These are phyloP conservation scores for Penicillium manginii DNA, from an alignment of 495 filamentous ascomycete species.

Conservation along the genomic window DNA sequence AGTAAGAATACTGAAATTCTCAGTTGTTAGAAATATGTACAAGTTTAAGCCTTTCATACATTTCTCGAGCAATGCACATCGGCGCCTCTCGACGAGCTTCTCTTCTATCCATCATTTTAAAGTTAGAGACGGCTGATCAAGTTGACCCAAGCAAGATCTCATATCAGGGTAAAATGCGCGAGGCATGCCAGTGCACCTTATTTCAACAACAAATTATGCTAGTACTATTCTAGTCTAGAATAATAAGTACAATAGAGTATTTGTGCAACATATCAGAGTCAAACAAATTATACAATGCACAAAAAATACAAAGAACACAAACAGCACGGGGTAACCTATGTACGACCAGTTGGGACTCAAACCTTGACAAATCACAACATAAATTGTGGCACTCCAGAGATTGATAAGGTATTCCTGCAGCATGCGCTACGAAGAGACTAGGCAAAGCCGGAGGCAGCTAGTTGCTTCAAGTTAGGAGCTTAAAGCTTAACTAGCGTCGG, in stretches of 20 bases:
- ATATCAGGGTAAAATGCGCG: not conserved
- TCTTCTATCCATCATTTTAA: too few species aligned
- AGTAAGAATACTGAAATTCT: too few species aligned
- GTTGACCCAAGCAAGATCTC: too few species aligned
- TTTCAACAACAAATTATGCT: not conserved
- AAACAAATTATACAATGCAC: not conserved
- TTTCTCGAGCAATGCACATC: too few species aligned
- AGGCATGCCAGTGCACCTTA: not conserved
- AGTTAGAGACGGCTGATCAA: too few species aligned
- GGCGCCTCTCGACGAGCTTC: too few species aligned
- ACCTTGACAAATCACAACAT: not conserved
- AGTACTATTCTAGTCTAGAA: not conserved
- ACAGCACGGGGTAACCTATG: not conserved
- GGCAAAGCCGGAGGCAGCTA: not conserved
- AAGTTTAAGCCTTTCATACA: too few species aligned
- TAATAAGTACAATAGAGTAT: not conserved
- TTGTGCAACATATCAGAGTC: not conserved
- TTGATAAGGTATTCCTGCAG: conserved; percentile 20
- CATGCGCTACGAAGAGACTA: conserved; percentile 9
- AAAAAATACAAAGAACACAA: not conserved
- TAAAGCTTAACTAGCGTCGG: conserved; percentile 6
- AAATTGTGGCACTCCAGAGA: conserved; percentile 7
- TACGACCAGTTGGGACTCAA: not conserved
- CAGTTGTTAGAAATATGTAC: too few species aligned
- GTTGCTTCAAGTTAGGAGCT: conserved; percentile 1